Evolutionary conservation across 1,139 yeast species (phyloP), one percentile per base, ranked within the genome.

Genomic region (Scheffersomyces illinoinensis): DNA sequence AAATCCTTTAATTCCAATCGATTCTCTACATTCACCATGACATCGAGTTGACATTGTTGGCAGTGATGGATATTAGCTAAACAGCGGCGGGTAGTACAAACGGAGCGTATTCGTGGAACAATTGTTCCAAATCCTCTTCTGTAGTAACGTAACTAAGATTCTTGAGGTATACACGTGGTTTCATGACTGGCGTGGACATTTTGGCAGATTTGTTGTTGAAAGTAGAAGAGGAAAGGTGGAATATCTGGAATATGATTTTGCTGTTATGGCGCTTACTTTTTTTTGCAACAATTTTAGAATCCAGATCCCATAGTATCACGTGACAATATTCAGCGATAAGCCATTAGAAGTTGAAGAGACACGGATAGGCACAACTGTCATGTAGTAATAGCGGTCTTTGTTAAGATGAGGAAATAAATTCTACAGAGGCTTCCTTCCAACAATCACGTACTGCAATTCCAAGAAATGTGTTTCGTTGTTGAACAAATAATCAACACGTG

Each of bases 61-160:
- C 33, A 24, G 7, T 8, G 6, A 4, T 24, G 33, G 33, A 24
- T 24, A 24, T 24, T 24, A 24, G 33, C 33, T 33, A 10, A 33
- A 33, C 43, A 24, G 43, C 46, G 33, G 7, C 23, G 14, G 54
- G 57, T 51, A 52, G 24, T 52, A 62, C 66, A 21, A 53, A 64
- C 67, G 65, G 65, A n/a, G 70, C 70, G 55, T 73, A 76, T 8
- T 70, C 77, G 57, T 72, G 72, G 61, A 85, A 77, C 63, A 80
- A 77, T 23, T 74, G 78, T 56, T 70, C 71, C 58, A 86, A 75
- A 56, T 85, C 88, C 1, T 77, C 82, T 66, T 85, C 89, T 26
- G 84, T 81, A 48, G 87, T 82, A 49, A 76, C 70, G 68, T 76
- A 85, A 66, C 82, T 81, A 60, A 86, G 79, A 66, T 86, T 85